phyloP scores from a whole-genome alignment of 2,329 filamentous ascomycete genomes.

The Cyphellophora europaea region DNA sequence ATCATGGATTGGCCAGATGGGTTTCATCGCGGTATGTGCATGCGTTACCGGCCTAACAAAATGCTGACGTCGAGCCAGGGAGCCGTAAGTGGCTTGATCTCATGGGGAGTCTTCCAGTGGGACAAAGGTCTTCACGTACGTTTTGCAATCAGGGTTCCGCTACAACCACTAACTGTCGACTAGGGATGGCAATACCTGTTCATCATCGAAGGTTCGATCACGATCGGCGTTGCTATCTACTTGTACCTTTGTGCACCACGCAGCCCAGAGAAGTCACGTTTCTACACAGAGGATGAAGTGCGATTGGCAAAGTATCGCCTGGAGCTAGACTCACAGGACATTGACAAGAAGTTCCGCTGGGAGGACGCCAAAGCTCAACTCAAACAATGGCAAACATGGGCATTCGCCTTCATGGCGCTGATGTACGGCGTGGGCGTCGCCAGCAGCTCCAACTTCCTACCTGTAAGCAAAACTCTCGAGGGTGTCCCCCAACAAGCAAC shows the following conservation, averaged over 20 bases:
- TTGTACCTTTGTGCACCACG: conserved; percentile 62
- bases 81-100: conserved; percentile 52
- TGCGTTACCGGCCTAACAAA: too few species aligned
- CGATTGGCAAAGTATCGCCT: conserved; percentile 63
- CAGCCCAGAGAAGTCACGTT: conserved; percentile 54
- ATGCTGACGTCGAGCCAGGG: too few species aligned
- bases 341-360: conserved; percentile 47
- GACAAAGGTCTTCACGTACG: conserved; percentile 35
- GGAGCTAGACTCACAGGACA: conserved; percentile 62
- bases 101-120: conserved; percentile 54
- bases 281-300: conserved; percentile 58
- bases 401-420: too few species aligned
- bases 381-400: too few species aligned
- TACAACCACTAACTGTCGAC: too few species aligned
- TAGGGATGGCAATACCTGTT: conserved; percentile 47
- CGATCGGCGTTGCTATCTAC: conserved; percentile 55
- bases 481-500: too few species aligned
- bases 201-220: conserved; percentile 53
- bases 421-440: too few species aligned
- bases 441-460: too few species aligned
- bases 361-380: conserved; percentile 44
- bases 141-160: too few species aligned
- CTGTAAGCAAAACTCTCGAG: too few species aligned
- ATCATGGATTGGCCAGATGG: too few species aligned
- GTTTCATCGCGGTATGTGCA: too few species aligned